Percentiles rank a stretch among this genome's conserved stretches.
Evolutionary conservation across 1,139 yeast genomes (phyloP).

Genomic region (Hansenula sp.): DNA sequence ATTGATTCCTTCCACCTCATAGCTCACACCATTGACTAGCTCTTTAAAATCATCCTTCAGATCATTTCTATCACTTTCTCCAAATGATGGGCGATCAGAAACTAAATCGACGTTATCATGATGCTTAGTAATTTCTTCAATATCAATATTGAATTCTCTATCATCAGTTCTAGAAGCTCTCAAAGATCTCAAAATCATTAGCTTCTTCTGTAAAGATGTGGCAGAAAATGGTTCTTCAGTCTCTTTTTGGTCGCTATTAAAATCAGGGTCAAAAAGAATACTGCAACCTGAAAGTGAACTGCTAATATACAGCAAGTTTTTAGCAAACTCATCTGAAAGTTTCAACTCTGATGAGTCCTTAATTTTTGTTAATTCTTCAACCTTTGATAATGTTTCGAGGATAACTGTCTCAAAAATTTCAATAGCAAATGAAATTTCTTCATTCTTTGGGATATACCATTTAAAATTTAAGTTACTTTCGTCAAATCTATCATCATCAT

Average conservation of each 20-base stretch:
- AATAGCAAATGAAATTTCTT: conserved; percentile 59
- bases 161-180: conserved; percentile 28
- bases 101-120: conserved; percentile 27
- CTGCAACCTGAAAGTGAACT: conserved; percentile 73
- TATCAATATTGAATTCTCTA: conserved; percentile 29
- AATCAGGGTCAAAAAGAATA: conserved; percentile 66
- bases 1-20: conserved; percentile 18
- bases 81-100: conserved; percentile 33
- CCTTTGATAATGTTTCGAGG: conserved; percentile 36
- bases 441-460: conserved; percentile 70
- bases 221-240: conserved; percentile 10
- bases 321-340: conserved; percentile 45
- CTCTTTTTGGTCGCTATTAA: conserved; percentile 24
- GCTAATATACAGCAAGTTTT: conserved; percentile 52
- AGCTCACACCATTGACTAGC: conserved; percentile 8
- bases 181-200: conserved; percentile 28
- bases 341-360: conserved; percentile 15
- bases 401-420: conserved; percentile 52
- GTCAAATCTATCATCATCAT: conserved; percentile 38
- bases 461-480: conserved; percentile 46
- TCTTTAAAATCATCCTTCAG: conserved; percentile 14
- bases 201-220: conserved; percentile 25
- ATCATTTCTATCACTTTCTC: conserved; percentile 21
- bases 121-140: conserved; percentile 25
- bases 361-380: conserved; percentile 30